These are phyloP conservation scores for Monoraphidium neglectum DNA, from an alignment of 139 green algal species.

Conservation along the genomic window DNA sequence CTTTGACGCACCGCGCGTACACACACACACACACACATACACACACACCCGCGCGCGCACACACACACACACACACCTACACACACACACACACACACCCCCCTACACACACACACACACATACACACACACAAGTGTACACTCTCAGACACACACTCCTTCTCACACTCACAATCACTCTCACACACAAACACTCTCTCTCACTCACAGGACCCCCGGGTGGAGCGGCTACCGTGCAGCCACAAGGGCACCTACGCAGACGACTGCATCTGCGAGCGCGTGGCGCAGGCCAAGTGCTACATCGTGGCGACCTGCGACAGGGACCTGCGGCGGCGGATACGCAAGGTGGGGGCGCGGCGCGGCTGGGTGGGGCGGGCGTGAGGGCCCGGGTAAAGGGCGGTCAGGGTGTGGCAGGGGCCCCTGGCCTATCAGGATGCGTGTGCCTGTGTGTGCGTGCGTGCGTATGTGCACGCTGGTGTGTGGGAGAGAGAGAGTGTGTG, in stretches of 20 bases:
- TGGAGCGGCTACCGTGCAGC: conserved; percentile 92
- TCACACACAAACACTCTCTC: not conserved
- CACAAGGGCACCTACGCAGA: conserved; percentile 99
- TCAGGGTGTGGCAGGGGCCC: not conserved
- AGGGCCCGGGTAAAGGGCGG: not conserved
- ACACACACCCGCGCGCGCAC: too few relatives aligned
- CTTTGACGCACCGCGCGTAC: too few relatives aligned
- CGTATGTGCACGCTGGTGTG: not conserved
- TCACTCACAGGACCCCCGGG: conserved; percentile 76
- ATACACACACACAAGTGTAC: too few relatives aligned
- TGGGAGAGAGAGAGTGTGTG: not conserved
- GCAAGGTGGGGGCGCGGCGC: conserved; percentile 72
- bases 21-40: too few relatives aligned
- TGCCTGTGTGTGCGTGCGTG: not conserved
- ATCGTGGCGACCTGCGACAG: conserved; percentile 98
- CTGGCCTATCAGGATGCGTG: not conserved
- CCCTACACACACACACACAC: too few relatives aligned
- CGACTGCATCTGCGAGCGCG: conserved; percentile 96
- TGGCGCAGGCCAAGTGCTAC: conserved; percentile 97
- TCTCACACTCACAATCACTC: not conserved
- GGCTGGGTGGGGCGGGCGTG: too few relatives aligned
- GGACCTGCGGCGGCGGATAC: conserved; percentile 91
- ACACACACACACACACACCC: too few relatives aligned
- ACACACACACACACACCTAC: too few relatives aligned
- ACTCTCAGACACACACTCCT: too few relatives aligned